Base-by-base conservation (phyloP, 352 stramenopile genomes). In the Globisporangium echinulatum region DNA sequence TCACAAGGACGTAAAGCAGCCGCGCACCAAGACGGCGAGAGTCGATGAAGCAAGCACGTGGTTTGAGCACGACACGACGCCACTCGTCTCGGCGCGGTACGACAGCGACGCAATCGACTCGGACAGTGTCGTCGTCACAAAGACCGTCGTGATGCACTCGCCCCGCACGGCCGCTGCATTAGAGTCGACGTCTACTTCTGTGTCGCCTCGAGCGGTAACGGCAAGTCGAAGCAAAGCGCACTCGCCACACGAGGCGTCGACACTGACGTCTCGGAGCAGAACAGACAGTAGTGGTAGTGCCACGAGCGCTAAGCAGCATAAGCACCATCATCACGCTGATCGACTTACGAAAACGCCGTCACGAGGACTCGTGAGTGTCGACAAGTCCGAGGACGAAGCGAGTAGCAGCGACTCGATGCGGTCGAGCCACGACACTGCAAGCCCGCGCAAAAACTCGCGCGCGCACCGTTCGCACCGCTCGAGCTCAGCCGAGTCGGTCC, bases 41-140 rank as follows among this genome's bases (percentile, higher is more conserved):
- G 25, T 61, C 1, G 67, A 74, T 19, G 68, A 75, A 2, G 61
- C 70, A 5, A 69, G 76, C 39, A 54, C 57, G 7, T 92, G 76
- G 79, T 82, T 90, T 48, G 75, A 89, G 44, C 74, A 88, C 17
- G 73, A 85, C 60, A 86, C 72, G 1, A 63, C 83, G 39, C 77
- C 82, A 11, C 71, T 92, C 10, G 59, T 92, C 9, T 75, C 75
- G 9, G 69, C 76, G 14, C 70, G 63, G 10, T 57, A 86, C 51
- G 79, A 74, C 15, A 58, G 65, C 14, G 69, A 71, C 17, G 59
- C 69, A 7, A 58, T 69, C 5, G 72, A 60, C 36, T 67, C 64
- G 7, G 63, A 61, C 13, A 52, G 58, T 4, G 67, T 84, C 36
- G 67, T 84, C 36, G 68, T 88, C n/a, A 85, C 79, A 15, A 85